Evolutionary conservation across 164 flowering plant genomes (phyloP), one percentile per base, ranked within the genome.

Genomic region (Stephania japonica): DNA sequence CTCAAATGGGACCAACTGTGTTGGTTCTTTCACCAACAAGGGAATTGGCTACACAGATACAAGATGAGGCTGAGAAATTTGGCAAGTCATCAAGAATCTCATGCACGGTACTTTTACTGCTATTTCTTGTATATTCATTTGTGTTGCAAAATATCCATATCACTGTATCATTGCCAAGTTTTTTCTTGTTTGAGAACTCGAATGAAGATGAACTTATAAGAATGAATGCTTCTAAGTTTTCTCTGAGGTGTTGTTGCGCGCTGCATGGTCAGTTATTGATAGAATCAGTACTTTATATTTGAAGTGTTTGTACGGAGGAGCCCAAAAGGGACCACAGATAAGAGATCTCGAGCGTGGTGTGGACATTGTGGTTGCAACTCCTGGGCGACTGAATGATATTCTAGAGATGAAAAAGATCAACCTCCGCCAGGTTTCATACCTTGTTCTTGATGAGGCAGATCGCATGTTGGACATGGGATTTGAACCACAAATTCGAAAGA

Each of bases 391-490:
- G 82, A 91, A 88, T 85, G 98, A 92, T 83, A 89, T 92, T 69
- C 81, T 94, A 67, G 93, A 91, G 80, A 90, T 87, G 93, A 85
- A 82, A 77, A 87, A 84, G 73, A 78, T 91, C 42, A 88, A 87
- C 81, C 91, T 94, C 47, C 74, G 78, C 56, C 97, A 92, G 76
- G 84, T 92, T 69, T 89, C 96, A 42, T 92, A 89, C 80, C 84
- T 94, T 69, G 95, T 92, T 43, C 84, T 92, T 26, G 98, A 94
- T 79, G 98, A 94, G 83, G 98, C 98, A 65, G 97, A 94, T 73
- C 88, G 98, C 42, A 94, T 94, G 98, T 85, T 94, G 69, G 98
- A 94, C 81, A 90, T 94, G 98, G 98, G 98, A 71, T 94, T 94
- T 81, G 98, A 92, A 79, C 98, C 98, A 68, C 98, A 92, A 80